A percentile compares a stretch with the other conserved stretches of the same genome.
Evolutionary conservation across 2,329 filamentous ascomycete species (phyloP).

Genomic region (Talaromyces sp.): DNA sequence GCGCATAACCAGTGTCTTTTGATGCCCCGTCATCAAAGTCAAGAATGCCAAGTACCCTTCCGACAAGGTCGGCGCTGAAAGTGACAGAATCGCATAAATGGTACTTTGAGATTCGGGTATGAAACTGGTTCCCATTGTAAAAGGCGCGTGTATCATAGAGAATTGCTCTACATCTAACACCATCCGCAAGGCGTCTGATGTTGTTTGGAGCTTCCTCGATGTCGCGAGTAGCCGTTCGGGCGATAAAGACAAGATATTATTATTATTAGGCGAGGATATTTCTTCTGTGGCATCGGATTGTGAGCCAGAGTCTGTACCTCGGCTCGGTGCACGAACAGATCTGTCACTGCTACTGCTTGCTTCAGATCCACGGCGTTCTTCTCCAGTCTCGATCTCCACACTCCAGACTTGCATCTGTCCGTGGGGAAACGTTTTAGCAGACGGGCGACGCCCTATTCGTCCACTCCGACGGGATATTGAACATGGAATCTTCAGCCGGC

Average conservation of each 20-base stretch:
- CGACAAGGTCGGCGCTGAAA: slow-evolving; percentile 20
- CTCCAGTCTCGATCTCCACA: slow-evolving; percentile 9
- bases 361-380: slow-evolving; percentile 4
- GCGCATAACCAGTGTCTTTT: slow-evolving; percentile 23
- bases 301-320: slow-evolving; percentile 10
- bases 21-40: slow-evolving; percentile 26
- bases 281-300: slow-evolving; percentile 6
- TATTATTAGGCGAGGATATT: slow-evolving; percentile 2
- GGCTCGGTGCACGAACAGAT: slow-evolving; percentile 11
- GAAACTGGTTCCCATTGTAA: slow-evolving; percentile 22
- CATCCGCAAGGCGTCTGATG: slow-evolving; percentile 21
- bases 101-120: slow-evolving; percentile 18
- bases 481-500: slow-evolving; percentile 21
- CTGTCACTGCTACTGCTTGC: slow-evolving; percentile 2
- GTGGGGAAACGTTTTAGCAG: slow-evolving; percentile 18
- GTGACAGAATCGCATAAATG: slow-evolving; percentile 19
- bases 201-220: slow-evolving; percentile 16
- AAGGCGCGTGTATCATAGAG: slow-evolving; percentile 24
- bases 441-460: slow-evolving; percentile 19
- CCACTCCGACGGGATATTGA: slow-evolving; percentile 19
- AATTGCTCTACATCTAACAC: slow-evolving; percentile 24
- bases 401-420: slow-evolving; percentile 21
- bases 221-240: slow-evolving; percentile 22
- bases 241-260: slow-evolving; percentile 5
- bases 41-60: slow-evolving; percentile 28